Conservation (phyloP, 2,329 filamentous ascomycete genomes). For the Clarireedia homoeocarpa region DNA sequence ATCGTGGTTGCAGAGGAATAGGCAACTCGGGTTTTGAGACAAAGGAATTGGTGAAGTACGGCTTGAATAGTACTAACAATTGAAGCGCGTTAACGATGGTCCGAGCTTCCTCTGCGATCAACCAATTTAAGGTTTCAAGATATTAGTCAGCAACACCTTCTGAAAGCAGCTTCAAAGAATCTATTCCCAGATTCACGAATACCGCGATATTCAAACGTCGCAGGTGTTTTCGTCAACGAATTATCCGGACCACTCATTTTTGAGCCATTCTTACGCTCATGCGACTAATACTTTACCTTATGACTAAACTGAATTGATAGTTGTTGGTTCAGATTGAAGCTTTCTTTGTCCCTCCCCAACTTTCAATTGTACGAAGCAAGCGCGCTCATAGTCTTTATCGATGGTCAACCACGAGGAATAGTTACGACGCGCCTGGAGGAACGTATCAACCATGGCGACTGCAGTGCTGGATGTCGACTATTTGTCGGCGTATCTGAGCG, state of each 20-base stretch:
- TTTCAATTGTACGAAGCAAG: conserved; percentile 4
- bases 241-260: not conserved
- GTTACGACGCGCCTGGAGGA: conserved; percentile 3
- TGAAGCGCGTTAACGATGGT: no score
- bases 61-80: no score
- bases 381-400: not conserved
- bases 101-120: no score
- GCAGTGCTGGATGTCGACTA: conserved; percentile 61
- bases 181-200: conserved; percentile 5
- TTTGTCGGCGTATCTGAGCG: conserved; percentile 61
- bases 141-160: not conserved
- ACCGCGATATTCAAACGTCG: conserved; percentile 8
- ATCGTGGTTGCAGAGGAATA: no score
- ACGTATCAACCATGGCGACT: conserved; percentile 44
- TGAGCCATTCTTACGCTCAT: no score
- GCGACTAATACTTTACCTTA: no score
- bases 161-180: conserved; percentile 7
- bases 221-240: not conserved
- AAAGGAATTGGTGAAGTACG: no score
- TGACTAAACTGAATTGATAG: no score
- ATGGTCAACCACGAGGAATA: conserved; percentile 8
- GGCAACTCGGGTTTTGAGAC: no score
- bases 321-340: not conserved
- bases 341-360: not conserved
- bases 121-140: not conserved